phyloP scores from a whole-genome alignment of 257 asterid genomes.

The Penstemon eatonii region DNA sequence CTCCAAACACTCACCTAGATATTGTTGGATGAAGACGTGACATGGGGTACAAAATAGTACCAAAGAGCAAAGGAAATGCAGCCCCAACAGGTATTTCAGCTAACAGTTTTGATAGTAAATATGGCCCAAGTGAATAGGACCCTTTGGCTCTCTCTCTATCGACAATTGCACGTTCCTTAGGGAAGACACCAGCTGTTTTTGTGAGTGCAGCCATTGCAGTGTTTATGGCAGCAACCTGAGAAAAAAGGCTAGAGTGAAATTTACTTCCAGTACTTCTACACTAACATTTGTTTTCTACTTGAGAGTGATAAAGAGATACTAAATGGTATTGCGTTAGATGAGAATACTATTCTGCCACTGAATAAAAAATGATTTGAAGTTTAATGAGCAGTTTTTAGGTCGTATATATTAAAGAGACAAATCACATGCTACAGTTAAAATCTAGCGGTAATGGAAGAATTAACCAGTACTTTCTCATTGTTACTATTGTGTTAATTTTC shows the following conservation, averaged over 20 bases:
- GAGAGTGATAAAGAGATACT: conserved; percentile 17
- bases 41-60: conserved; percentile 92
- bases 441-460: conserved; percentile 4
- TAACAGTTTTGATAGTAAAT: conserved; percentile 83
- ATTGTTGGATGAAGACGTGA: conserved; percentile 83
- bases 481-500: neutral
- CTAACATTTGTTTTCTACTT: neutral
- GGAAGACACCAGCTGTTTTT: conserved; percentile 94
- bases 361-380: conserved; percentile 1
- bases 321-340: conserved; percentile 5
- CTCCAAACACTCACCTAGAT: conserved; percentile 61
- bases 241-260: conserved; percentile 14
- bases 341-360: neutral
- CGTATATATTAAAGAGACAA: neutral
- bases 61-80: conserved; percentile 91
- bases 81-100: conserved; percentile 98
- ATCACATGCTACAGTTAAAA: neutral
- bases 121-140: conserved; percentile 83
- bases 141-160: conserved; percentile 95
- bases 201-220: conserved; percentile 99
- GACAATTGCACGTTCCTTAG: conserved; percentile 96
- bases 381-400: conserved; percentile 1
- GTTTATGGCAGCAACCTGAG: conserved; percentile 95
- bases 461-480: neutral
- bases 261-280: conserved; percentile 4